These are phyloP conservation scores for Stagonosporopsis vannaccii DNA, from an alignment of 2,329 filamentous ascomycete genomes.

Conservation along the genomic window DNA sequence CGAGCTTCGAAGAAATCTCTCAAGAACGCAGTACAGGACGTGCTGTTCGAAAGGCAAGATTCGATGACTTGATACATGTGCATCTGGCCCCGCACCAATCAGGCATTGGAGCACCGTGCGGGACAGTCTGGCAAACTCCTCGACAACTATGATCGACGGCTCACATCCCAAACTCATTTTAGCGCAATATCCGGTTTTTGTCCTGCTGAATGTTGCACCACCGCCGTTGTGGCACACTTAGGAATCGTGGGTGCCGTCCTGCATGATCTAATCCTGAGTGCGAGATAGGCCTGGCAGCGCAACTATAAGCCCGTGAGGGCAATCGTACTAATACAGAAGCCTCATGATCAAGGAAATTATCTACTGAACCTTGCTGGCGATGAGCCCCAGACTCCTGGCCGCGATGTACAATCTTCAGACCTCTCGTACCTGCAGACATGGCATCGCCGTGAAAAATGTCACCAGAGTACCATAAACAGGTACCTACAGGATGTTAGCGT, in stretches of 20 bases:
- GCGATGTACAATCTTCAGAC: not conserved
- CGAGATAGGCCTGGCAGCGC: not conserved
- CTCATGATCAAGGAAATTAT: not conserved
- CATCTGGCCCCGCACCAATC: not conserved
- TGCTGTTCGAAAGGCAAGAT: not conserved
- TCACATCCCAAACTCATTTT: not conserved
- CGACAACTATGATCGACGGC: not conserved
- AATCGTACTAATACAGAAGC: not conserved
- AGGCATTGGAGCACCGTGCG: not conserved
- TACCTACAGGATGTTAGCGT: not conserved
- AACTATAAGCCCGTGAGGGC: not conserved
- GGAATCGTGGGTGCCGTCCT: not conserved
- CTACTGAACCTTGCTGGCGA: not conserved
- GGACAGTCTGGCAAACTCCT: not conserved
- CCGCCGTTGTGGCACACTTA: conserved; percentile 2
- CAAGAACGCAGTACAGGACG: not conserved
- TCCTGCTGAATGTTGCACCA: not conserved
- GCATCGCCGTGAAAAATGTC: not conserved
- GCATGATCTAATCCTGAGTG: not conserved
- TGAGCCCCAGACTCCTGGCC: not conserved
- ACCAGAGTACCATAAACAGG: not conserved
- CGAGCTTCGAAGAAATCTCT: too few relatives aligned
- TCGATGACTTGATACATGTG: not conserved
- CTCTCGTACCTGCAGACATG: not conserved
- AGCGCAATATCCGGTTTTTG: not conserved